Percentiles rank a stretch among this genome's conserved stretches.
Evolutionary conservation across 1,139 yeast genomes (phyloP).

Genomic region (Diutina neorugosa): DNA sequence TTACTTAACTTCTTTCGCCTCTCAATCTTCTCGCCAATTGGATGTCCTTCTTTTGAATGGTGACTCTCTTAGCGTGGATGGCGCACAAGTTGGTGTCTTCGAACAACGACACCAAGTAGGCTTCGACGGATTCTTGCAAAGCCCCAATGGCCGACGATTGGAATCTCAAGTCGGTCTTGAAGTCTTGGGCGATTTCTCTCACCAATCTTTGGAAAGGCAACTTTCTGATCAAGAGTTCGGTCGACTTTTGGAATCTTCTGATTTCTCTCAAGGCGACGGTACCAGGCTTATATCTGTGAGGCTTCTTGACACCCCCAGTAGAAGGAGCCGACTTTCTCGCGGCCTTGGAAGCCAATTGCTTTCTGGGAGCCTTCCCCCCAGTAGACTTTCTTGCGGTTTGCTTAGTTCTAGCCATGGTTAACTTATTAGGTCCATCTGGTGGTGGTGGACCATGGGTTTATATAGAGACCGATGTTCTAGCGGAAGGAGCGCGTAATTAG

Average conservation of each 20-base stretch:
- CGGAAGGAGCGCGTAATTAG: no score
- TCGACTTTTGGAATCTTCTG: constrained; percentile 41
- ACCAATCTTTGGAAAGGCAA: constrained; percentile 40
- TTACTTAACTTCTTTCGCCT: constrained; percentile 22
- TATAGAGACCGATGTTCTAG: no score
- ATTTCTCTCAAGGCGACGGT: constrained; percentile 45
- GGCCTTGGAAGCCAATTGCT: constrained; percentile 41
- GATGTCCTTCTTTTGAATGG: constrained; percentile 42
- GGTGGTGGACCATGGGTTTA: not conserved
- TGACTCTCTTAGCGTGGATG: constrained; percentile 42
- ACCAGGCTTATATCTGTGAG: constrained; percentile 46
- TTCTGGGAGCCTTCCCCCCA: constrained; percentile 45
- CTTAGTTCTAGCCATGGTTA: constrained; percentile 39
- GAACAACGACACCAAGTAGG: constrained; percentile 37
- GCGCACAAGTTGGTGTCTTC: constrained; percentile 45
- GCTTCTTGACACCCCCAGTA: constrained; percentile 41
- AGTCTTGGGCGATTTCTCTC: constrained; percentile 38
- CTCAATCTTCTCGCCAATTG: constrained; percentile 44
- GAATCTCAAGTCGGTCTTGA: constrained; percentile 40
- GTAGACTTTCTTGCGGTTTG: constrained; percentile 45
- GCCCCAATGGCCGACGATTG: constrained; percentile 42
- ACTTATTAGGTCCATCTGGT: no score
- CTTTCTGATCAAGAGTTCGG: constrained; percentile 40
- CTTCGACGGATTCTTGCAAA: constrained; percentile 42
- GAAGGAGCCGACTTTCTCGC: constrained; percentile 44